phyloP scores from a whole-genome alignment of 371 early-diverging fungal species.

The Encephalitozoon cuniculi region DNA sequence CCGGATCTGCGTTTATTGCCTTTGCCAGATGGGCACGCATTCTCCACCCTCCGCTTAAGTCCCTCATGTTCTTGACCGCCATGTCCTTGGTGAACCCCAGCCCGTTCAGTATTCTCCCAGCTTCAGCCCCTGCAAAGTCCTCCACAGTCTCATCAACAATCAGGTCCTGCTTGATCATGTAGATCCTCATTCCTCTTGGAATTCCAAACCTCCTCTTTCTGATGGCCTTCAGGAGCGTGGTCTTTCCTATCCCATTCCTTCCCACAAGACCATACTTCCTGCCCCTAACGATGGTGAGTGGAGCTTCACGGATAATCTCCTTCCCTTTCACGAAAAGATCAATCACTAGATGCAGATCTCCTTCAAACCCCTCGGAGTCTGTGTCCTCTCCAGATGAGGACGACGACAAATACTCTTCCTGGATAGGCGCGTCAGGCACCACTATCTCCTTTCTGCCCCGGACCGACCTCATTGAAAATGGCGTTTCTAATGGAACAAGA shows the following conservation, averaged over 20 bases:
- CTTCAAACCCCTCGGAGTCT: slow-evolving; percentile 12
- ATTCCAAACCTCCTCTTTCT: slow-evolving; percentile 76
- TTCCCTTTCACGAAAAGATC: slow-evolving; percentile 29
- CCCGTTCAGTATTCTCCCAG: slow-evolving; percentile 78
- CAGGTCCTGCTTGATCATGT: slow-evolving; percentile 86
- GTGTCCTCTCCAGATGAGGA: slow-evolving; percentile 8
- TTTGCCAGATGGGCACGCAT: slow-evolving; percentile 88
- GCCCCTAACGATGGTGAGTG: slow-evolving; percentile 11
- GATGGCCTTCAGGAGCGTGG: slow-evolving; percentile 65
- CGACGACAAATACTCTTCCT: neutral
- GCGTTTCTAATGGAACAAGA: slow-evolving; percentile 36
- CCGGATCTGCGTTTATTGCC: slow-evolving; percentile 83
- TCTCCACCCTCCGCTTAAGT: slow-evolving; percentile 95
- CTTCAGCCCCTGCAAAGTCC: slow-evolving; percentile 84
- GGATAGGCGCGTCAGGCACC: neutral
- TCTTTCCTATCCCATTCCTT: slow-evolving; percentile 55
- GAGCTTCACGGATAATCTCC: slow-evolving; percentile 18
- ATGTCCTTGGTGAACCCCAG: slow-evolving; percentile 76
- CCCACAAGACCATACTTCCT: slow-evolving; percentile 49
- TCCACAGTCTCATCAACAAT: slow-evolving; percentile 23
- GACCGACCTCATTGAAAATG: slow-evolving; percentile 17
- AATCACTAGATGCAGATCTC: slow-evolving; percentile 23
- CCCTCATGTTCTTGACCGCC: slow-evolving; percentile 70
- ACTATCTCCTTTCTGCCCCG: neutral
- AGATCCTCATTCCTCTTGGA: slow-evolving; percentile 77